phyloP scores from a whole-genome alignment of 345 rosid genomes.

The Syzygium oleosum region DNA sequence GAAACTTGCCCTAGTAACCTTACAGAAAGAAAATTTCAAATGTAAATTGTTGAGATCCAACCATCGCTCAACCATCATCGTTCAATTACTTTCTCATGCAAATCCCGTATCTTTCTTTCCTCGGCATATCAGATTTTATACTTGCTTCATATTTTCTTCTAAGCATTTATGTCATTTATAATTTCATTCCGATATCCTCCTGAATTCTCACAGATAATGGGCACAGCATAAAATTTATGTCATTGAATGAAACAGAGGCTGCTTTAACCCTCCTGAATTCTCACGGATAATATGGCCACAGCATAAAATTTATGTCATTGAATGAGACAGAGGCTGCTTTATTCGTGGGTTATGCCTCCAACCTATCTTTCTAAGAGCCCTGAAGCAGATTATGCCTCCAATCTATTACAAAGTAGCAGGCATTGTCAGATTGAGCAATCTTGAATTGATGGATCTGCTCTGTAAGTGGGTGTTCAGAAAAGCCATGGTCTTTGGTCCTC shows the following conservation, averaged over 20 bases:
- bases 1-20: no score
- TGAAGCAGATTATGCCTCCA: neutral
- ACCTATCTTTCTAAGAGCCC: neutral
- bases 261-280: neutral
- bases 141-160: neutral
- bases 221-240: no score
- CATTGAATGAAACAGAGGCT: no score
- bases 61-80: neutral
- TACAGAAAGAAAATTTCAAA: no score
- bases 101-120: neutral
- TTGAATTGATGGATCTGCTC: neutral
- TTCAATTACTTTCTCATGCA: neutral
- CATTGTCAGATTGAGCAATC: neutral
- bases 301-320: neutral
- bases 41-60: no score
- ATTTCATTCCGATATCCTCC: neutral
- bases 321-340: neutral
- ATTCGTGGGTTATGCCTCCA: neutral
- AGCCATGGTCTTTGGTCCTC: conserved; percentile 24
- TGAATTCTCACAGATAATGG: neutral
- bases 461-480: conserved; percentile 6
- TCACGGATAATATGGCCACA: neutral
- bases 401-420: neutral
- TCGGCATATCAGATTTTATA: neutral
- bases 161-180: neutral